phyloP scores from a whole-genome alignment of 2,329 filamentous ascomycete genomes.

The Trichoderma polysporum region DNA sequence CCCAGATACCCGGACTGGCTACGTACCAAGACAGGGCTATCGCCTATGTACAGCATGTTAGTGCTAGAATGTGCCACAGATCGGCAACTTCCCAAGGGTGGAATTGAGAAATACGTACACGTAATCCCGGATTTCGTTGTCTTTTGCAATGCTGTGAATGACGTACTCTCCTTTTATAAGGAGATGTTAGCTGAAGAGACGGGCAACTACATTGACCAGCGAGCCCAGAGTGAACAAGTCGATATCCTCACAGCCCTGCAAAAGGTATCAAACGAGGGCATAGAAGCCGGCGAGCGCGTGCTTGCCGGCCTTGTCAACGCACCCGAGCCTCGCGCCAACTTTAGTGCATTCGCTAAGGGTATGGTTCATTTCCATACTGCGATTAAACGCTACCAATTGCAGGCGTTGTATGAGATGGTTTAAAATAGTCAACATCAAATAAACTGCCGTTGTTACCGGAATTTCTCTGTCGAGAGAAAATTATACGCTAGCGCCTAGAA shows the following conservation, averaged over 20 bases:
- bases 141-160: background rate
- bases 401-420: background rate
- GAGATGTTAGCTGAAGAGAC: background rate
- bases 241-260: background rate
- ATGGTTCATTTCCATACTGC: background rate
- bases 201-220: background rate
- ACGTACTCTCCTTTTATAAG: background rate
- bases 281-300: background rate
- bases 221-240: background rate
- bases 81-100: background rate
- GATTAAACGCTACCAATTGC: background rate
- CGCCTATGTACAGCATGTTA: background rate
- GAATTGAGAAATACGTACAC: background rate
- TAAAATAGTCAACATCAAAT: background rate
- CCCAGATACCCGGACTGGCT: background rate
- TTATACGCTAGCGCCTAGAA: background rate
- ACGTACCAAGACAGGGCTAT: background rate
- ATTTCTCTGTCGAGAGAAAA: background rate
- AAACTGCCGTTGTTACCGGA: background rate
- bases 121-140: background rate
- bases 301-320: background rate
- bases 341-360: background rate
- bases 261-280: background rate
- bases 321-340: background rate
- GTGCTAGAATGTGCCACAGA: background rate